Evolutionary conservation across 139 green algal species (phyloP), one percentile per base, ranked within the genome.

Genomic region (Limnomonas spitsbergensis): DNA sequence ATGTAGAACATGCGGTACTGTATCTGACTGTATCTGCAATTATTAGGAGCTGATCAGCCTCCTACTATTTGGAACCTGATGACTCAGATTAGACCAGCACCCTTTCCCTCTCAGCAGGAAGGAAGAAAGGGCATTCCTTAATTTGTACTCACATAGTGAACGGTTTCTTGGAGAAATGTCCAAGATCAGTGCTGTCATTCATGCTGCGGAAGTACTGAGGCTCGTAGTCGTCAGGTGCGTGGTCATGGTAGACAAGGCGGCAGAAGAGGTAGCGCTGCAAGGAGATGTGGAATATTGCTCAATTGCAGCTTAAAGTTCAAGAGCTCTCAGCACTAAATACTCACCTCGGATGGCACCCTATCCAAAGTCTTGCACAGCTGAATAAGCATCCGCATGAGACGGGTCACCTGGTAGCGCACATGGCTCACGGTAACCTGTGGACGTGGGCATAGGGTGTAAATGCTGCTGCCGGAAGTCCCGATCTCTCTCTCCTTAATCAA

Each of bases 221-320:
- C 88, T 96, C 89, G 61, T 95, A 96, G 40, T 91, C 89, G 1
- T 92, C 89, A 9, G 92, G 92, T 2, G 85, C 89, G 81, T 92
- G 47, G 6, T 94, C 90, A 53, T 91, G 82, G 86, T 94, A 96
- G 14, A 81, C 86, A 76, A 94, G 69, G 83, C 92, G 93, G 83
- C 93, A 94, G 86, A 95, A 94, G 2, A 96, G 76, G 80, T 86
- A 94, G 34, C 92, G 82, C 88, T 95, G 35, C 38, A 77, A n/a
- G 34, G 7, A 54, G 47, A 61, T n/a, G n/a, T n/a, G n/a, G n/a
- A n/a, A n/a, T n/a, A n/a, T n/a, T n/a, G n/a, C n/a, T n/a, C n/a
- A n/a, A n/a, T n/a, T n/a, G n/a, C n/a, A 61, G 47, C 20, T 24
- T 38, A 20, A 71, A 71, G 27, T 35, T 34, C 26, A 71, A 38